Evolutionary conservation across 2,329 filamentous ascomycete genomes (phyloP).

Genomic region (Aspergillus uvarum): DNA sequence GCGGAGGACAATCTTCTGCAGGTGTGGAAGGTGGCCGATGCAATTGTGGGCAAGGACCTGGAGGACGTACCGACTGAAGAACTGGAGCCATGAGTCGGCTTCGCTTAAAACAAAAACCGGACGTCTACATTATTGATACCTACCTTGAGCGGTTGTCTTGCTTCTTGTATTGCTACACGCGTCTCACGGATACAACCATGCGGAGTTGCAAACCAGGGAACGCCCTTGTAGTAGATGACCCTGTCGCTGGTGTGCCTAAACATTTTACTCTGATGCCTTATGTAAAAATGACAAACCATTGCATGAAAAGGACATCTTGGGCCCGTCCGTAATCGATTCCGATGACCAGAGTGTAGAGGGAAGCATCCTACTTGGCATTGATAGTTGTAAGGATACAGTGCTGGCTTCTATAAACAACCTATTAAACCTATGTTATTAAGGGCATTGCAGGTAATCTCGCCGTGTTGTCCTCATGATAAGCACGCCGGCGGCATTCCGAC

Average conservation of each 20-base stretch:
- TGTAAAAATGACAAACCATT: background rate
- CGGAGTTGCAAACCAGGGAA: background rate
- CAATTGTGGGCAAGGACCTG: conserved; percentile 75
- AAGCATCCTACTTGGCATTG: background rate
- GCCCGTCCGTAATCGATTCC: background rate
- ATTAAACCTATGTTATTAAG: too few relatives aligned
- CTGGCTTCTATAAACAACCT: too few relatives aligned
- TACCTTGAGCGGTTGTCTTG: conserved; percentile 1
- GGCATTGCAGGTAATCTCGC: too few relatives aligned
- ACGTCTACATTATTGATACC: conserved; percentile 13
- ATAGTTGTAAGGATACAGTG: background rate
- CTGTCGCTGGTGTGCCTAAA: background rate
- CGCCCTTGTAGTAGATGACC: background rate
- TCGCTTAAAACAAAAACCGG: conserved; percentile 50
- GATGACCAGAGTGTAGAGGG: background rate
- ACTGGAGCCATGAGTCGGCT: conserved; percentile 55
- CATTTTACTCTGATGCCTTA: background rate
- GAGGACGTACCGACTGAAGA: conserved; percentile 75
- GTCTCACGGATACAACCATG: background rate
- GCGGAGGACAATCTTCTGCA: conserved; percentile 97
- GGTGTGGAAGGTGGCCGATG: conserved; percentile 84
- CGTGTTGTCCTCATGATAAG: too few relatives aligned
- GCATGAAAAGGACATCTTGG: background rate
- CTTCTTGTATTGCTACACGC: background rate
- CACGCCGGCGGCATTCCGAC: background rate